These are phyloP conservation scores for Lolium multiflorum DNA, from an alignment of 176 grass and related monocot species.

Conservation along the genomic window DNA sequence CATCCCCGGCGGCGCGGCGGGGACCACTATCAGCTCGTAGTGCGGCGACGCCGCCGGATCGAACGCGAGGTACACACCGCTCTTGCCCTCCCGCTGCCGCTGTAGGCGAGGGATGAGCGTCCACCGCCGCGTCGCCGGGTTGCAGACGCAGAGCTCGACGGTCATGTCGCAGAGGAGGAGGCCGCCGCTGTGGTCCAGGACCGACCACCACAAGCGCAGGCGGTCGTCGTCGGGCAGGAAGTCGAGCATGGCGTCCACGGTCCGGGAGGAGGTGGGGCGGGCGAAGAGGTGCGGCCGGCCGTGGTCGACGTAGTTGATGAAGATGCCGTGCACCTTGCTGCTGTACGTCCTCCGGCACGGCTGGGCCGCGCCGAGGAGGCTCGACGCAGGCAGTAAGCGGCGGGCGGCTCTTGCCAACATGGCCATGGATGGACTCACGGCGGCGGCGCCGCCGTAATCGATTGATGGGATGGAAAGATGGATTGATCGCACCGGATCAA, in stretches of 20 bases:
- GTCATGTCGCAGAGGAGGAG: not conserved
- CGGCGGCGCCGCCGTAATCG: not conserved
- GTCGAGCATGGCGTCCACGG: no score
- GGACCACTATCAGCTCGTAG: not conserved
- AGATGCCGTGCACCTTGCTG: not conserved
- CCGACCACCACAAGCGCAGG: no score
- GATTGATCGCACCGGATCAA: not conserved
- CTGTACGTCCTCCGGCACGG: not conserved
- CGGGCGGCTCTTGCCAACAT: not conserved
- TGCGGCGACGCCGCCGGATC: not conserved
- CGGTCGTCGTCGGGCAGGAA: no score
- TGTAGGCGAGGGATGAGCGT: no score
- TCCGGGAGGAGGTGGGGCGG: not conserved
- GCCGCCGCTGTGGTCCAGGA: no score
- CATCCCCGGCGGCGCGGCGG: not conserved
- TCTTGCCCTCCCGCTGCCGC: no score
- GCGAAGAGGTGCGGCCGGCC: not conserved
- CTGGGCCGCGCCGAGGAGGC: not conserved
- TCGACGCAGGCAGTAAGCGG: not conserved
- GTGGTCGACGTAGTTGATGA: slow-evolving; percentile 23
- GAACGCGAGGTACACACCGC: no score
- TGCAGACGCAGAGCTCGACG: no score
- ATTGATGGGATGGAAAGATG: not conserved
- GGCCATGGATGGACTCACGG: not conserved
- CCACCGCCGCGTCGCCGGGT: no score